Conservation (phyloP, 148 eudicot genomes). For the Rhododendron williamsianum region DNA sequence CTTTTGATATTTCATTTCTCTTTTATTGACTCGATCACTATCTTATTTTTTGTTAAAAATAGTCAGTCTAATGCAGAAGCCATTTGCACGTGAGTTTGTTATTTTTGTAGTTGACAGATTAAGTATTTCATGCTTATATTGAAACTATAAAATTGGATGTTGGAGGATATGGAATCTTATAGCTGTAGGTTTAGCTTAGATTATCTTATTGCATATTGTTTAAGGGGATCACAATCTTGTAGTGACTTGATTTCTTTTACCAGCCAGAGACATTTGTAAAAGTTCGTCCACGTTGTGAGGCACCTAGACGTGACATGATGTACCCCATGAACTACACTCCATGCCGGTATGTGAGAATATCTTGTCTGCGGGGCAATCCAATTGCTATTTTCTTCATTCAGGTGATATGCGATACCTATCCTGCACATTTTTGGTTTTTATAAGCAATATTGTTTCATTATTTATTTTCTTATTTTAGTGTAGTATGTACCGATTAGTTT, state of each 20-base stretch:
- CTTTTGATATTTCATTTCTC: background rate
- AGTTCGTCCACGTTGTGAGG: slow-evolving; percentile 79
- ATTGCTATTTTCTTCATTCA: slow-evolving; percentile 79
- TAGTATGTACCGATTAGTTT: background rate
- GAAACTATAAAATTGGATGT: background rate
- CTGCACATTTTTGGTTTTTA: slow-evolving; percentile 10
- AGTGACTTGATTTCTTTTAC: slow-evolving; percentile 14
- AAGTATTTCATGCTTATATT: background rate
- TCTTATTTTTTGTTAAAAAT: background rate
- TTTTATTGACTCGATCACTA: background rate
- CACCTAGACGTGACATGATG: slow-evolving; percentile 78
- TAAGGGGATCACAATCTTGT: background rate
- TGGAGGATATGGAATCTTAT: background rate
- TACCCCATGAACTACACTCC: slow-evolving; percentile 79
- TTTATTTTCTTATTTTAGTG: background rate
- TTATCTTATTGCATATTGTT: background rate
- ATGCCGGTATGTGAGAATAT: slow-evolving; percentile 71
- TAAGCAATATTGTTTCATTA: background rate
- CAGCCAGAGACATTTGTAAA: slow-evolving; percentile 82
- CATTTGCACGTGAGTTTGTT: background rate
- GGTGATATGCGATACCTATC: slow-evolving; percentile 32
- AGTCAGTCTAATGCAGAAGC: background rate
- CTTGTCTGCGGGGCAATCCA: slow-evolving; percentile 84
- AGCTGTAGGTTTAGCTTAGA: background rate
- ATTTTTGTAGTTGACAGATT: background rate